These are phyloP conservation scores for Evernia prunastri DNA, from an alignment of 495 filamentous ascomycete genomes.

Conservation along the genomic window DNA sequence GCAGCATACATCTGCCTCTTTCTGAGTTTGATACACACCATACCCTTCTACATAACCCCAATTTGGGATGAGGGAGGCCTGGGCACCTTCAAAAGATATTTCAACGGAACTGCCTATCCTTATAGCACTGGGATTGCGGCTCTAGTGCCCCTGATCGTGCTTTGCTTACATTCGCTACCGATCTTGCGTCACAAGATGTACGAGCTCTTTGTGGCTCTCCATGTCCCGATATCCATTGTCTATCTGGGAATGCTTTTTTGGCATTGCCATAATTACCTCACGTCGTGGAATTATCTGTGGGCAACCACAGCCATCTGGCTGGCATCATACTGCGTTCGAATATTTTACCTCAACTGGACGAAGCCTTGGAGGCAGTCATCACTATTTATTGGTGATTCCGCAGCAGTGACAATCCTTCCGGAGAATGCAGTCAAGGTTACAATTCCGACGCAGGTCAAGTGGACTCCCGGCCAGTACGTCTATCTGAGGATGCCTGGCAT, in stretches of 20 bases:
- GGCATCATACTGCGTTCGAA: slow-evolving; percentile 53
- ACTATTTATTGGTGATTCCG: slow-evolving; percentile 81
- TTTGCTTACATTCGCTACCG: slow-evolving; percentile 77
- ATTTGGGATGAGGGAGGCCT: slow-evolving; percentile 72
- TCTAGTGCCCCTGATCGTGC: slow-evolving; percentile 68
- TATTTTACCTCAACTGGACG: slow-evolving; percentile 80
- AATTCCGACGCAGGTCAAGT: slow-evolving; percentile 84
- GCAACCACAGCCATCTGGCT: slow-evolving; percentile 76
- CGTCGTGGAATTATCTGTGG: slow-evolving; percentile 85
- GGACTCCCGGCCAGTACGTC: slow-evolving; percentile 91
- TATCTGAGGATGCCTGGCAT: slow-evolving; percentile 92
- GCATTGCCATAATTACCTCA: slow-evolving; percentile 90
- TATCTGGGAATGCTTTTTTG: slow-evolving; percentile 87
- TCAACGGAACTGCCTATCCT: slow-evolving; percentile 57
- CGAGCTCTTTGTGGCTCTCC: slow-evolving; percentile 75
- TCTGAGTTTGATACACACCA: slow-evolving; percentile 70
- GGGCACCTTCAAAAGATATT: slow-evolving; percentile 56
- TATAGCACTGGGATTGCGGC: slow-evolving; percentile 90
- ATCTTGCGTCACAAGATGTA: slow-evolving; percentile 60
- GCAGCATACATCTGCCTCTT: slow-evolving; percentile 81
- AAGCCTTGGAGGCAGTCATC: slow-evolving; percentile 66
- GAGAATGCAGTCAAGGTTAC: slow-evolving; percentile 92
- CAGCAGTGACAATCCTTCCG: slow-evolving; percentile 75
- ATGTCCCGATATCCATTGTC: slow-evolving; percentile 72
- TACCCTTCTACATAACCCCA: slow-evolving; percentile 86